Evolutionary conservation across 148 eudicot species (phyloP), one percentile per base, ranked within the genome.

Genomic region (Rhododendron kiyosumense): DNA sequence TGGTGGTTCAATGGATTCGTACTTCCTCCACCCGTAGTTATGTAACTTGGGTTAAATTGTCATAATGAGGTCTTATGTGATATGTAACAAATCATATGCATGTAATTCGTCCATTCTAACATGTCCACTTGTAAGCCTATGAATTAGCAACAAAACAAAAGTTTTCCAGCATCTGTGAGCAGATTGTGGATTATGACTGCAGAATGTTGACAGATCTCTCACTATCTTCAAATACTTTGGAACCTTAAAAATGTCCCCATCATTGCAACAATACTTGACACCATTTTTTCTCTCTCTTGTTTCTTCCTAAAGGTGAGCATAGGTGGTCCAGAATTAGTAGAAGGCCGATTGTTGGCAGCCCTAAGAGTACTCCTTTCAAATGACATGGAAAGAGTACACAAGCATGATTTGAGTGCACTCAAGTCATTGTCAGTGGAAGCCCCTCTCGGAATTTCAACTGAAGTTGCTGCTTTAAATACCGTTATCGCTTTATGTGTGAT

Each of bases 271-370:
- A 48, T 9, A 18, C 48, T 32, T 83, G 8, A 83, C 28, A 48
- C 9, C 49, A 46, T 59, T 88, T 14, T 74, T 9, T 13, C 14
- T 69, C 14, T 69, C 3, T 71, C 18, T 71, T 14, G 8, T 78
- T 46, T 61, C 52, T 38, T 57, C 26, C 20, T 48, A 79, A 88
- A 96, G 99, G 96, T 96, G 85, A 96, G 92, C 54, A 34, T 96
- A 77, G 99, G 99, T 73, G 99, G 99, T 85, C 90, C 94, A 8
- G 93, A 95, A 67, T 38, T 93, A 83, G 92, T 95, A 13, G 98
- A 96, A 32, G 97, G 93, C 76, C 94, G 99, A 20, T 90, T 96
- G 48, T 88, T 96, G 90, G 99, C 95, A 86, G 97, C 98, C 71
- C 88, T 94, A 80, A 89, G 98, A 89, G 91, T 92, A 45, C 90